Evolutionary conservation across 345 rosid genomes (phyloP).

Genomic region (Gossypium turneri): DNA sequence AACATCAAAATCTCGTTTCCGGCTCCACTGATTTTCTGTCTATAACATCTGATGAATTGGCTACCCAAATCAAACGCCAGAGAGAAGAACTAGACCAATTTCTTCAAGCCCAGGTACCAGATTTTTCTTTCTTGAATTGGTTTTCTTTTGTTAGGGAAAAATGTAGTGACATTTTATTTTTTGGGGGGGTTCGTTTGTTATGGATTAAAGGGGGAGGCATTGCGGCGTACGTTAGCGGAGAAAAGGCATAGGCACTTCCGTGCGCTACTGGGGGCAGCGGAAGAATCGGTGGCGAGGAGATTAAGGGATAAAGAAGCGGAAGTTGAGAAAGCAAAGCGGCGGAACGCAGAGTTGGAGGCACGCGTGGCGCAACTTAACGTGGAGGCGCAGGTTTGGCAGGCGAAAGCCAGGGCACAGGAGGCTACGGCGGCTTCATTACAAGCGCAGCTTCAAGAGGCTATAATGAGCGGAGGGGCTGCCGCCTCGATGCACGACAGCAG

Average conservation of each 20-base stretch:
- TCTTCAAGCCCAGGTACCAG: constrained; percentile 68
- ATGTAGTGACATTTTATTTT: not conserved
- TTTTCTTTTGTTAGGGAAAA: not conserved
- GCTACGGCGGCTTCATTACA: constrained; percentile 75
- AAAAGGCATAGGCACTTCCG: constrained; percentile 70
- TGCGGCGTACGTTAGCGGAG: constrained; percentile 70
- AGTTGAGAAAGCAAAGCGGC: constrained; percentile 67
- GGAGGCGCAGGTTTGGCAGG: constrained; percentile 87
- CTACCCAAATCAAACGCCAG: constrained; percentile 60
- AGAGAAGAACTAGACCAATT: constrained; percentile 69
- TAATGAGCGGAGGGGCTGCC: constrained; percentile 27
- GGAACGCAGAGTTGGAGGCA: constrained; percentile 74
- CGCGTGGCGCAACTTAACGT: constrained; percentile 73
- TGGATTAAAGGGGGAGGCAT: constrained; percentile 56
- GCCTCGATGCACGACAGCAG: constrained; percentile 35
- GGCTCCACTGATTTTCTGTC: constrained; percentile 32
- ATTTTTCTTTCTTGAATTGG: constrained; percentile 9
- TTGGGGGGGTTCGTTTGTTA: not conserved
- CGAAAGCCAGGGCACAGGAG: constrained; percentile 74
- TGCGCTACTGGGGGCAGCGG: constrained; percentile 63
- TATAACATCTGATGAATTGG: constrained; percentile 45
- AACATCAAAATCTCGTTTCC: constrained; percentile 24
- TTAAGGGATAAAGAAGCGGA: constrained; percentile 69
- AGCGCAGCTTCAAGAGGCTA: constrained; percentile 68
- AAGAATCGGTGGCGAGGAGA: constrained; percentile 52